Evolutionary conservation across 176 grass and related monocot genomes (phyloP).

Genomic region (Lolium perenne): DNA sequence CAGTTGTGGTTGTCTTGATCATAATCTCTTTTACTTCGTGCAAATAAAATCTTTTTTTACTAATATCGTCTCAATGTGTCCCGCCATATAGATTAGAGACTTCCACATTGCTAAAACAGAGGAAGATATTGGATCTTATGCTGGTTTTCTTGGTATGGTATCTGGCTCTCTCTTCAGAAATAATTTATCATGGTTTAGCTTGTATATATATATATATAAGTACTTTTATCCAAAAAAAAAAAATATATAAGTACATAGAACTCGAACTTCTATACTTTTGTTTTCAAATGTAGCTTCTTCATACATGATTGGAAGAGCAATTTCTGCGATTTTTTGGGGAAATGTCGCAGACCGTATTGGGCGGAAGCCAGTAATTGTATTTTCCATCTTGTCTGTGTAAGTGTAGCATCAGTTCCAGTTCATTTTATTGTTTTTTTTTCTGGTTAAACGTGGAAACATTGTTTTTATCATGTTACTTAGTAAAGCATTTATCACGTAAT

Average conservation of each 20-base stretch:
- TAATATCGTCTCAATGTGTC: not conserved
- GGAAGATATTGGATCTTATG: slow-evolving; percentile 69
- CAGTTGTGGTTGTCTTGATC: not conserved
- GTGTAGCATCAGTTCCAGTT: not conserved
- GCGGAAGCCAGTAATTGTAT: slow-evolving; percentile 50
- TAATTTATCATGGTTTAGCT: not conserved
- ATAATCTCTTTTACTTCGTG: not conserved
- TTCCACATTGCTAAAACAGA: slow-evolving; percentile 58
- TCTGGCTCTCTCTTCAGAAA: not conserved
- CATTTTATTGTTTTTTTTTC: not conserved
- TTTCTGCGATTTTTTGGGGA: slow-evolving; percentile 53
- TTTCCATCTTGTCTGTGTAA: slow-evolving; percentile 56
- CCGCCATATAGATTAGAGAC: slow-evolving; percentile 45
- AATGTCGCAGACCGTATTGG: slow-evolving; percentile 47
- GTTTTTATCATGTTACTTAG: not conserved
- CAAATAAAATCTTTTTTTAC: not conserved
- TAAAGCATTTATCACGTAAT: slow-evolving; percentile 1
- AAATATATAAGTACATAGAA: not conserved
- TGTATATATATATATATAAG: too few species aligned
- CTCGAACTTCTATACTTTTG: not conserved
- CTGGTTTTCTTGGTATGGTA: slow-evolving; percentile 62
- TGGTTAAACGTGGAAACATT: not conserved
- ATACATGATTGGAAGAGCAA: slow-evolving; percentile 60
- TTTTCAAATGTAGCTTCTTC: slow-evolving; percentile 56
- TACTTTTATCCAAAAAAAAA: too few species aligned